A percentile compares a stretch with the other conserved stretches of the same genome.
Evolutionary conservation across 2,329 filamentous ascomycete genomes (phyloP).

Genomic region (Diaporthe aspalathi): DNA sequence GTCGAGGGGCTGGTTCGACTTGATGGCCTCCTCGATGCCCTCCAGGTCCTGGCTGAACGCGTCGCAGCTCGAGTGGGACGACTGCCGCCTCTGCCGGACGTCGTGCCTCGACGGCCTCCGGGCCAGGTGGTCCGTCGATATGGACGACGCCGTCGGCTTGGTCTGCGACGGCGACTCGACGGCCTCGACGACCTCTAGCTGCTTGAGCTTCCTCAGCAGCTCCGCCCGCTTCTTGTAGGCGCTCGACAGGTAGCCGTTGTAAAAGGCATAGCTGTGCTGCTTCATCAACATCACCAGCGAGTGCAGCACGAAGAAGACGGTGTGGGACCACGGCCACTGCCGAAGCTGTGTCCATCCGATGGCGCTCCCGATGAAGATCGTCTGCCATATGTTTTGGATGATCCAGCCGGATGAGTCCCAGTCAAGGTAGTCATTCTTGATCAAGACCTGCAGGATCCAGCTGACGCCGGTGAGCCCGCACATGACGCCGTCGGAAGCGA

Average conservation of each 20-base stretch:
- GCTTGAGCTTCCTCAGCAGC: slow-evolving; percentile 63
- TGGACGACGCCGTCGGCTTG: slow-evolving; percentile 53
- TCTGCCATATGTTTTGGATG: slow-evolving; percentile 80
- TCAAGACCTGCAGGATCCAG: slow-evolving; percentile 71
- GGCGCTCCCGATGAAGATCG: slow-evolving; percentile 69
- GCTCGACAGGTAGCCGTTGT: slow-evolving; percentile 78
- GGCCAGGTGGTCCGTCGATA: slow-evolving; percentile 60
- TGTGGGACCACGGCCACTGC: slow-evolving; percentile 87
- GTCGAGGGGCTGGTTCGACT: slow-evolving; percentile 69
- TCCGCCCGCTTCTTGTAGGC: slow-evolving; percentile 62
- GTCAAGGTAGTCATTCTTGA: slow-evolving; percentile 68
- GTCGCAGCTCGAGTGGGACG: slow-evolving; percentile 47
- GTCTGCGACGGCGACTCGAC: slow-evolving; percentile 56
- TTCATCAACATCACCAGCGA: slow-evolving; percentile 85
- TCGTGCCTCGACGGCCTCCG: slow-evolving; percentile 54
- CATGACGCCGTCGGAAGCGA: slow-evolving; percentile 76
- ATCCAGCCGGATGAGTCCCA: slow-evolving; percentile 80
- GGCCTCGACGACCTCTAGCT: slow-evolving; percentile 66
- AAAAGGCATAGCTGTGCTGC: slow-evolving; percentile 83
- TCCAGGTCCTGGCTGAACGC: slow-evolving; percentile 62
- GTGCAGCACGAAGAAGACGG: slow-evolving; percentile 81
- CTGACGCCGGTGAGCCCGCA: slow-evolving; percentile 74
- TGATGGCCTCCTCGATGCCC: slow-evolving; percentile 70
- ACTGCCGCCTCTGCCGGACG: slow-evolving; percentile 56
- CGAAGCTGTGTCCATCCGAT: slow-evolving; percentile 75